Evolutionary conservation across 345 rosid genomes (phyloP), one percentile per base, ranked within the genome.

Genomic region (Citropsis articulata): DNA sequence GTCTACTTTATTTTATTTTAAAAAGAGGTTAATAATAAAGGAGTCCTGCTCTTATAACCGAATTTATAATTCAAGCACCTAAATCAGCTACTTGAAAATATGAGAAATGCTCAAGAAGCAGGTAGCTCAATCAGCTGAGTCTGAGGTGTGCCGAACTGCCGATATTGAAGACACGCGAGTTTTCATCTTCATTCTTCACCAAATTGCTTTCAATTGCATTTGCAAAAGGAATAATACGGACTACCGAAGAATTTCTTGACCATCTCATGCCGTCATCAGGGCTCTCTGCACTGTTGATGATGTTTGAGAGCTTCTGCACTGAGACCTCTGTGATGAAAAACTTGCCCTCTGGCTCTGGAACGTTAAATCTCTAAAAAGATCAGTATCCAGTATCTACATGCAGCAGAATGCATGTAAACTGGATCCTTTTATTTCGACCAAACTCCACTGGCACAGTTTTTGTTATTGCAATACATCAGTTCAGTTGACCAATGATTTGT

Each of bases 371-470:
- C 81, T 92, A 96, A 67, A 95, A 18, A 95, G 93, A 84, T 95
- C 94, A 16, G 98, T 91, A 83, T 93, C 99, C 99, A 1, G 97
- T 95, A 36, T 96, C 99, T 31, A 98, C 98, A 81, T 93, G 99
- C 86, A 95, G 77, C 36, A 95, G 86, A 79, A 93, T 86, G 90
- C 97, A 89, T 83, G 79, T 81, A 66, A 40, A 95, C 72, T 13
- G 92, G 92, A 85, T 95, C 99, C 78, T 85, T 95, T 91, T 40
- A 5, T 38, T 91, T 42, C 90, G 75, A 12, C 83, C 93, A 77
- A 95, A 77, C 87, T 95, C 99, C 77, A 91, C 90, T 0, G 97
- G 83, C 86, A 7, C 40, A 38, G 90, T 91, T 83, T 85, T 90
- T 1, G 93, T 92, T 90, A 88, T 97, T 91, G 88, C 84, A 76